Base-by-base conservation (phyloP, 306 rosid genomes). In the Trifolium dubium region DNA sequence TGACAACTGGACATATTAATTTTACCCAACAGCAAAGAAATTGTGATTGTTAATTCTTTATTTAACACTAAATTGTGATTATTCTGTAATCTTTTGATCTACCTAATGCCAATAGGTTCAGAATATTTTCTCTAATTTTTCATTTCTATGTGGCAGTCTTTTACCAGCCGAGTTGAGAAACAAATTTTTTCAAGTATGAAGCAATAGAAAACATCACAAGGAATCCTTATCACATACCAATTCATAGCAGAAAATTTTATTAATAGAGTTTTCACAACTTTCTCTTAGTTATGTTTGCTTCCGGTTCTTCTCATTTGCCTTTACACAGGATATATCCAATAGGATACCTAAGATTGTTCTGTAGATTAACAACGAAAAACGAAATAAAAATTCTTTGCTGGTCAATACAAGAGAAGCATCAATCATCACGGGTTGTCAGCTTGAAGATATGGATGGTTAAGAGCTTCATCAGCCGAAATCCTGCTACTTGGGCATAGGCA, bases 381-480 rank as follows among this genome's bases (percentile, higher is more conserved):
- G 7, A 14, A 55, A 9, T 19, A 19, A 1, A 4, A 49, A 49
- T 15, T 23, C 23, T 1, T 23, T 23, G 23, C 23, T 23, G 23
- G 23, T 23, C 23, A 23, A 23, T 23, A 23, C 23, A 23, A 23
- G 23, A 23, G 58, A 28, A 15, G 17, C 58, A 17, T 51, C 12
- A 17, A 43, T 43, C 47, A 43, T 43, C 47, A 11, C 0, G 47
- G 47, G 47, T 3, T 13, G 30, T 51, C 58, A 53, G 12, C 1
- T 56, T 3, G 15, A 56, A 60, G 46, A 43, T 67, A 77, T 44
- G 61, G 37, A 32, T 77, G 80, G 14, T 13, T 2, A 67, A 58
- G 14, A 58, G 80, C 80, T 15, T 77, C 69, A 18, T 32, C 41
- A 58, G 75, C 80, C 68, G 80, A 59, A 44, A 77, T 68, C 50